Conservation (phyloP, 768 basidiomycete species). For the Xerocomellus chrysenteron region DNA sequence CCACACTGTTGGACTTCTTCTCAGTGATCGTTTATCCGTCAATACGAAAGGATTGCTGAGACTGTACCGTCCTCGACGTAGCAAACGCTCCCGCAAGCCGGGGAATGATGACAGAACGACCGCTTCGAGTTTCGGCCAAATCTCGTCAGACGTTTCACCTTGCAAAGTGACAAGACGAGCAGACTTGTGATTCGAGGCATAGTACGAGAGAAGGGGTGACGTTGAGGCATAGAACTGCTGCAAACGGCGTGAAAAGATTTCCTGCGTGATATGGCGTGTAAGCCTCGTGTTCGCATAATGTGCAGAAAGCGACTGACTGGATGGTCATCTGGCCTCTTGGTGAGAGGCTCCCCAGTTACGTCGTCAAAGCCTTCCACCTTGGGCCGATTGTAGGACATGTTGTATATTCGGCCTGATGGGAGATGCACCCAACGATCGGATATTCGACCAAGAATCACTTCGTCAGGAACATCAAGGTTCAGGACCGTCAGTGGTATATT, state of each 20-base stretch:
- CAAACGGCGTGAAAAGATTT: conserved; percentile 75
- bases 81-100: conserved; percentile 49
- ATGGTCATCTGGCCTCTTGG: conserved; percentile 86
- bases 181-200: conserved; percentile 41
- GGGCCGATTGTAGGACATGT: conserved; percentile 83
- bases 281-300: conserved; percentile 2
- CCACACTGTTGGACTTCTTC: conserved; percentile 18
- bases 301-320: conserved; percentile 55
- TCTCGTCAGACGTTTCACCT: conserved; percentile 82
- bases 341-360: conserved; percentile 82
- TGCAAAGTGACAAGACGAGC: conserved; percentile 55
- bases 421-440: conserved; percentile 89
- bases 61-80: conserved; percentile 47
- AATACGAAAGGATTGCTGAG: conserved; percentile 53
- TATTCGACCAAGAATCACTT: conserved; percentile 81
- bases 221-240: conserved; percentile 77
- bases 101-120: conserved; percentile 61
- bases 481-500: conserved; percentile 73
- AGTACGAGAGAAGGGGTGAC: conserved; percentile 78
- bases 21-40: conserved; percentile 16
- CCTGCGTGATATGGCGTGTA: conserved; percentile 42
- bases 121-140: conserved; percentile 81
- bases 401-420: conserved; percentile 88
- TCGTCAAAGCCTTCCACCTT: conserved; percentile 80
- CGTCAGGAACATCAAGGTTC: conserved; percentile 86